Conservation (phyloP, 305 asterid species). For the Fraxinus dipetala region DNA sequence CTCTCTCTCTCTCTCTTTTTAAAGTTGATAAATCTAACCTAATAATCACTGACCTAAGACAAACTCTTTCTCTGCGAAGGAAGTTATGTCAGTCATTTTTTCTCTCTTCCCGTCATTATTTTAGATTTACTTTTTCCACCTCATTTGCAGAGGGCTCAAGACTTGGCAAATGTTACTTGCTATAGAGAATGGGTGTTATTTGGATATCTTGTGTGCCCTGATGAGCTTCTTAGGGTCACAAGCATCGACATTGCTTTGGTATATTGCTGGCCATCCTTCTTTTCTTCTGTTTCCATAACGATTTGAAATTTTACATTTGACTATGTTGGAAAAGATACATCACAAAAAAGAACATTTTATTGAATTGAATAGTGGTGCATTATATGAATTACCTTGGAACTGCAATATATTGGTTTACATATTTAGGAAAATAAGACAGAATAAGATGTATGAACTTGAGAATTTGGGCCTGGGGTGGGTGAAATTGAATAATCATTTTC, state of each 20-base stretch:
- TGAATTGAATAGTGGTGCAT: constrained; percentile 8
- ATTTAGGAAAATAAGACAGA: not conserved
- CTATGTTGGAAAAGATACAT: not conserved
- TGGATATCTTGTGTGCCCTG: constrained; percentile 99
- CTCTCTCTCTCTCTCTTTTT: too few relatives aligned
- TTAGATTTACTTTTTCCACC: not conserved
- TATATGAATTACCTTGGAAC: constrained; percentile 16
- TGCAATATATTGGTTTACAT: constrained; percentile 19
- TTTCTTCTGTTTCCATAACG: constrained; percentile 18
- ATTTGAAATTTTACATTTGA: constrained; percentile 14
- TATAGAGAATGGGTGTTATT: constrained; percentile 95
- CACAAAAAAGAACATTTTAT: not conserved
- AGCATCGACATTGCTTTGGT: constrained; percentile 98
- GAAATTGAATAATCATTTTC: not conserved
- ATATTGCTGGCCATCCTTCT: constrained; percentile 29
- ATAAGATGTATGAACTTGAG: not conserved
- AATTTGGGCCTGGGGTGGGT: not conserved
- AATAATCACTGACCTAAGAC: constrained; percentile 14
- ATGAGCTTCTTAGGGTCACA: constrained; percentile 97
- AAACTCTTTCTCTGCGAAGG: constrained; percentile 16
- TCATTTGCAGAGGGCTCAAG: constrained; percentile 91
- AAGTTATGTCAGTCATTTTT: constrained; percentile 20
- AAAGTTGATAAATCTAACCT: not conserved
- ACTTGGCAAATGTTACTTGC: constrained; percentile 84
- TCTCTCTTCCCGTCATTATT: constrained; percentile 14